Percentiles rank a stretch among this genome's conserved stretches.
Conservation (phyloP, 306 rosid species). For the Bauhinia variegata region DNA sequence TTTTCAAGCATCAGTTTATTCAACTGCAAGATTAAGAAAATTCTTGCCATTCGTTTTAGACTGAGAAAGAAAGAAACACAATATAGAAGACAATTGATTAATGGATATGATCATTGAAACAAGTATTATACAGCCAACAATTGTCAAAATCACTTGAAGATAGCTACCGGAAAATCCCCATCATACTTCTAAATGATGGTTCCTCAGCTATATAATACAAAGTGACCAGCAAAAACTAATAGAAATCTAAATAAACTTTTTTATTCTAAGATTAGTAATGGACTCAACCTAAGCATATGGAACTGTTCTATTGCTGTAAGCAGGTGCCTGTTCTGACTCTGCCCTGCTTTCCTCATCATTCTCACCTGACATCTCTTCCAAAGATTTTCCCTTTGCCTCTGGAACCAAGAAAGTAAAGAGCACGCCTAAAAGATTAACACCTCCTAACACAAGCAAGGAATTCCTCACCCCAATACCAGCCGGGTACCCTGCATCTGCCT, state of each 20-base stretch:
- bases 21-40: not conserved
- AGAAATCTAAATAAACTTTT: not conserved
- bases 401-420: constrained; percentile 69
- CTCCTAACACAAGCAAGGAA: constrained; percentile 53
- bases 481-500: constrained; percentile 74
- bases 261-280: constrained; percentile 1
- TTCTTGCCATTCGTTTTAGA: not conserved
- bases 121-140: not conserved
- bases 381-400: constrained; percentile 69
- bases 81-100: not conserved
- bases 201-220: not conserved
- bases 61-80: not conserved
- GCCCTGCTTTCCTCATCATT: constrained; percentile 49
- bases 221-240: not conserved
- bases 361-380: constrained; percentile 83
- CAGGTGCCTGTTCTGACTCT: constrained; percentile 3
- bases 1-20: too few relatives aligned
- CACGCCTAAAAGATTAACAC: constrained; percentile 60
- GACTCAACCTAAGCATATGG: constrained; percentile 31
- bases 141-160: not conserved
- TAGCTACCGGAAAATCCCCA: not conserved
- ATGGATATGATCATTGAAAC: not conserved
- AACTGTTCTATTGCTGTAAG: constrained; percentile 28
- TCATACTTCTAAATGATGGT: not conserved
- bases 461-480: constrained; percentile 71